Percentiles rank a stretch among this genome's conserved stretches.
These are phyloP conservation scores for Colletotrichum sp. DNA, from an alignment of 2,329 filamentous ascomycete genomes.

Conservation along the genomic window DNA sequence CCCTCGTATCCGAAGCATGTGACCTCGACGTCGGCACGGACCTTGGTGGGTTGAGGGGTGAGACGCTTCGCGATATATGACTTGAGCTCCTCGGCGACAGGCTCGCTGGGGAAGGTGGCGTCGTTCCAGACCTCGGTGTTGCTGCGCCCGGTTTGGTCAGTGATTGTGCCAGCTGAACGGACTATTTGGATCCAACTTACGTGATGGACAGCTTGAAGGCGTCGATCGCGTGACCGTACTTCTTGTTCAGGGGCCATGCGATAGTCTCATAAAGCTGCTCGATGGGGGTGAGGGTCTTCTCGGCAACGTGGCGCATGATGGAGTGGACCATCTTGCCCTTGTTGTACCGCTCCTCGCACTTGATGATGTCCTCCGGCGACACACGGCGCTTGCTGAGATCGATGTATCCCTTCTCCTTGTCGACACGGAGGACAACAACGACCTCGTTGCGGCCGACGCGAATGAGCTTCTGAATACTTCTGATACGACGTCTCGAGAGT, in stretches of 20 bases:
- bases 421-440: conserved; percentile 96
- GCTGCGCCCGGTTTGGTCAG: conserved; percentile 44
- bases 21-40: conserved; percentile 96
- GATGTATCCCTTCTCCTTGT: conserved; percentile 99
- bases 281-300: conserved; percentile 95
- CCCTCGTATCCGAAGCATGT: conserved; percentile 96
- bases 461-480: conserved; percentile 98
- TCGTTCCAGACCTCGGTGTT: conserved; percentile 97
- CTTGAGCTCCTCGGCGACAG: conserved; percentile 87
- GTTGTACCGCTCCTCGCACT: conserved; percentile 99
- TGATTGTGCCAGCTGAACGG: not conserved
- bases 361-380: conserved; percentile 95
- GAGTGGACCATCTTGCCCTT: conserved; percentile 99
- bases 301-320: conserved; percentile 97
- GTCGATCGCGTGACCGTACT: conserved; percentile 95
- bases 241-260: conserved; percentile 96
- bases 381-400: conserved; percentile 98
- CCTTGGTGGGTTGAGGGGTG: conserved; percentile 98
- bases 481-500: conserved; percentile 95
- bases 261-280: conserved; percentile 94
- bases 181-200: conserved; percentile 52
- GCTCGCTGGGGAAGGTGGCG: conserved; percentile 84
- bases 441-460: conserved; percentile 98
- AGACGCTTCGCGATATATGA: conserved; percentile 96
- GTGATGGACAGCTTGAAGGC: conserved; percentile 99